phyloP scores from a whole-genome alignment of 805 yeast species.

The Monosporozyma yasuniensis region DNA sequence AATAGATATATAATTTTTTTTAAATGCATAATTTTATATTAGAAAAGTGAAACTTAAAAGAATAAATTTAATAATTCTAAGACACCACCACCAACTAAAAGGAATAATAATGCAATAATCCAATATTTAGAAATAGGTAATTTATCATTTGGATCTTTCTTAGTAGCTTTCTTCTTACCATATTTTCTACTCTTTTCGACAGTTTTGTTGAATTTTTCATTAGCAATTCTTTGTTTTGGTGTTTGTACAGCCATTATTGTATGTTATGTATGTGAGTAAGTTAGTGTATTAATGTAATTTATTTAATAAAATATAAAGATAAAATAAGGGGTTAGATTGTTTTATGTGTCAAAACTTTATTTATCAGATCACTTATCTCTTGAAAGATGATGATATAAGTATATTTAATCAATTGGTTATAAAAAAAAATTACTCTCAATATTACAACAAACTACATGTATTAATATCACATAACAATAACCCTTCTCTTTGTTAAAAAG shows the following conservation, averaged over 20 bases:
- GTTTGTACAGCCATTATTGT: constrained; percentile 59
- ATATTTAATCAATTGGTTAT: too few species aligned
- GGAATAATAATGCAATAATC: constrained; percentile 53
- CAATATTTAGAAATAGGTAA: constrained; percentile 56
- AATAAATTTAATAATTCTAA: constrained; percentile 55
- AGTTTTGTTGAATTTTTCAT: constrained; percentile 67
- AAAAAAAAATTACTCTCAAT: too few species aligned
- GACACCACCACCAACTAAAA: constrained; percentile 75
- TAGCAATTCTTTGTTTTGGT: constrained; percentile 82
- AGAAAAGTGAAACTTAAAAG: constrained; percentile 33
- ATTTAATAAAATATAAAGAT: background rate
- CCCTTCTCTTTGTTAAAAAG: too few species aligned
- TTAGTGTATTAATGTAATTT: background rate
- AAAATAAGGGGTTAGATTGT: too few species aligned
- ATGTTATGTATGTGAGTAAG: background rate
- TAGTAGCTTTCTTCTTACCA: constrained; percentile 56
- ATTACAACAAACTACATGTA: too few species aligned
- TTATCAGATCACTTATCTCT: too few species aligned
- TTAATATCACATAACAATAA: too few species aligned
- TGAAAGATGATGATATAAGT: too few species aligned
- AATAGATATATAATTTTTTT: too few species aligned
- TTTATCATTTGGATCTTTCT: constrained; percentile 30
- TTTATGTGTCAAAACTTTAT: too few species aligned
- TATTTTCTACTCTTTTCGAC: constrained; percentile 50
- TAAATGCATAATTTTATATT: too few species aligned